Percentiles rank a stretch among this genome's conserved stretches.
phyloP scores from a whole-genome alignment of 345 rosid species.

The Lagerstroemia speciosa region DNA sequence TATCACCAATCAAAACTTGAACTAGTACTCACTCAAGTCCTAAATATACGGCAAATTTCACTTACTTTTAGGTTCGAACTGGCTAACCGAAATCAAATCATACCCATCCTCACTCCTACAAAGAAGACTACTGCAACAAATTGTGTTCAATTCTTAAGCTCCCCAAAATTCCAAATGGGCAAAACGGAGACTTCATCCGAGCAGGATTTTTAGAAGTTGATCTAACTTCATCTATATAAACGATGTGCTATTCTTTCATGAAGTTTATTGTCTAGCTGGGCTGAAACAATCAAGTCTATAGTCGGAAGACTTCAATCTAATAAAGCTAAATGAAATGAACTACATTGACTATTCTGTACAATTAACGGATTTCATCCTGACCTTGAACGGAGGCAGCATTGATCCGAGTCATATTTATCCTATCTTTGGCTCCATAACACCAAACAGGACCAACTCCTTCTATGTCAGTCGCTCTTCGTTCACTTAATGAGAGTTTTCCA shows the following conservation, averaged over 20 bases:
- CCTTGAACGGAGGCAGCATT: not conserved
- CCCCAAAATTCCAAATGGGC: too few species aligned
- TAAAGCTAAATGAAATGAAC: not conserved
- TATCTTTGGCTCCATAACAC: not conserved
- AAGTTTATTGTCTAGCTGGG: not conserved
- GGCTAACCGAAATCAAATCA: too few species aligned
- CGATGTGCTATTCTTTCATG: not conserved
- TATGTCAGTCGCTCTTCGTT: not conserved
- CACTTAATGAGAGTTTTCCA: constrained; percentile 4
- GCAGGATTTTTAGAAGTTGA: too few species aligned
- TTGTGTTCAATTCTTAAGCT: too few species aligned
- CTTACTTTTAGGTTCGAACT: too few species aligned
- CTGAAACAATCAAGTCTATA: not conserved
- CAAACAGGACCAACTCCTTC: not conserved
- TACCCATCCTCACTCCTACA: too few species aligned
- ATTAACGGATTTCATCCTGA: not conserved
- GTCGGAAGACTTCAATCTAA: not conserved
- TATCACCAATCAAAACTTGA: too few species aligned
- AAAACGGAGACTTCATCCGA: too few species aligned
- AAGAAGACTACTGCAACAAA: too few species aligned
- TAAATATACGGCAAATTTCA: too few species aligned
- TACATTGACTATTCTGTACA: not conserved
- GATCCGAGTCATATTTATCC: not conserved
- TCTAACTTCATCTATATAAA: too few species aligned
- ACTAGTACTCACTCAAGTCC: too few species aligned